Conservation (phyloP, 2,329 filamentous ascomycete genomes). For the Phialocephala subalpina region DNA sequence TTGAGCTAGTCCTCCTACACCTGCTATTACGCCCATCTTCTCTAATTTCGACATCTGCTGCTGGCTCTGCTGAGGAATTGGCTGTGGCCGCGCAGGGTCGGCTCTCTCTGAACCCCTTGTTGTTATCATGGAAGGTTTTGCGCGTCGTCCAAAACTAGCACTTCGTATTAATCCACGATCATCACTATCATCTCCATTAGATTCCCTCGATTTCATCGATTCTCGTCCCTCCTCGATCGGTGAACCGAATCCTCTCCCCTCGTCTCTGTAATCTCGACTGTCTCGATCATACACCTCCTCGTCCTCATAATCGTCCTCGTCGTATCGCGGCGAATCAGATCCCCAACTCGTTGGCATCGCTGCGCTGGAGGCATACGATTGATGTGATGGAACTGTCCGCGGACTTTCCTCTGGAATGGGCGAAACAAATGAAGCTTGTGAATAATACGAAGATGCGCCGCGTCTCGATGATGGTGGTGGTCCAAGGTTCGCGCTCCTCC, state of each 20-base stretch:
- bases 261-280: constrained; percentile 20
- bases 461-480: constrained; percentile 68
- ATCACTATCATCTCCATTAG: constrained; percentile 46
- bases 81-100: constrained; percentile 33
- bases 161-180: constrained; percentile 66
- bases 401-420: constrained; percentile 79
- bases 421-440: constrained; percentile 72
- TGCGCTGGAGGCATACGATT: constrained; percentile 75
- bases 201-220: constrained; percentile 40
- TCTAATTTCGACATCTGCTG: constrained; percentile 50
- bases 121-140: constrained; percentile 63
- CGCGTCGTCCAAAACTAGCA: constrained; percentile 68
- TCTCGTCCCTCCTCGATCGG: constrained; percentile 40
- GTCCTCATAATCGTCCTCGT: constrained; percentile 39
- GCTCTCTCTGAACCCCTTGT: constrained; percentile 46
- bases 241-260: constrained; percentile 32
- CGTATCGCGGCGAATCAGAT: constrained; percentile 49
- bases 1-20: constrained; percentile 5
- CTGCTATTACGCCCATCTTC: constrained; percentile 32
- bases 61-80: constrained; percentile 45
- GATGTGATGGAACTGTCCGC: constrained; percentile 59
- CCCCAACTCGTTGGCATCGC: constrained; percentile 76
- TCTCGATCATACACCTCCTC: constrained; percentile 26
- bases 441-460: constrained; percentile 71
- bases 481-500: constrained; percentile 62